A percentile compares a stretch with the other conserved stretches of the same genome.
These are phyloP conservation scores for Acacia acuminata DNA, from an alignment of 306 rosid species.

Conservation along the genomic window DNA sequence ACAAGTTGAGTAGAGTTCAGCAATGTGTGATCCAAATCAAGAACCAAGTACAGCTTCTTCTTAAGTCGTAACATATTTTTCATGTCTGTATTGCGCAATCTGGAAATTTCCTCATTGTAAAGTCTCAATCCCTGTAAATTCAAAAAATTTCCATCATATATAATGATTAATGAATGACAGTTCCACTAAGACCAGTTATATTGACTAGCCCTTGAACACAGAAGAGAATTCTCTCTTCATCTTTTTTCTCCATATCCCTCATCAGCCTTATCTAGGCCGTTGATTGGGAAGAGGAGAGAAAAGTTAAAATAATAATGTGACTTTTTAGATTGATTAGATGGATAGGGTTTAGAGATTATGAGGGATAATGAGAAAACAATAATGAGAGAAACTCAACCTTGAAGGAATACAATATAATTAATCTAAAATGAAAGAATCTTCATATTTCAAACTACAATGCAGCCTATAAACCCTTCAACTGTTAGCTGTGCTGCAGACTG, in stretches of 20 bases:
- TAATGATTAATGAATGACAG: slow-evolving; percentile 2
- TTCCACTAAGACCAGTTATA: not conserved
- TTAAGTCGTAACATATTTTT: slow-evolving; percentile 52
- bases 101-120: slow-evolving; percentile 67
- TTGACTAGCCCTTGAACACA: slow-evolving; percentile 1
- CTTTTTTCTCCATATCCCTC: too few species aligned
- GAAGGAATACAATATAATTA: not conserved
- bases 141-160: not conserved
- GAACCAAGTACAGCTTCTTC: slow-evolving; percentile 83
- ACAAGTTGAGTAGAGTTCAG: slow-evolving; percentile 67
- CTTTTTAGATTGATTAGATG: too few species aligned
- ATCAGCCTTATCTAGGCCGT: too few species aligned
- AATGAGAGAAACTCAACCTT: not conserved
- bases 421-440: slow-evolving; percentile 4
- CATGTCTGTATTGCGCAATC: slow-evolving; percentile 69
- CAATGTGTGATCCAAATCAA: slow-evolving; percentile 90
- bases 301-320: too few species aligned
- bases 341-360: too few species aligned
- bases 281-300: too few species aligned
- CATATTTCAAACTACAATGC: slow-evolving; percentile 17
- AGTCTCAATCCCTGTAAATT: slow-evolving; percentile 75
- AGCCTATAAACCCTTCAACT: slow-evolving; percentile 5
- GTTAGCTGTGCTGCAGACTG: not conserved
- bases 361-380: too few species aligned
- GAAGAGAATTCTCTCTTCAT: too few species aligned